Conservation (phyloP, 2,329 filamentous ascomycete genomes). For the Neocucurbitaria cava region DNA sequence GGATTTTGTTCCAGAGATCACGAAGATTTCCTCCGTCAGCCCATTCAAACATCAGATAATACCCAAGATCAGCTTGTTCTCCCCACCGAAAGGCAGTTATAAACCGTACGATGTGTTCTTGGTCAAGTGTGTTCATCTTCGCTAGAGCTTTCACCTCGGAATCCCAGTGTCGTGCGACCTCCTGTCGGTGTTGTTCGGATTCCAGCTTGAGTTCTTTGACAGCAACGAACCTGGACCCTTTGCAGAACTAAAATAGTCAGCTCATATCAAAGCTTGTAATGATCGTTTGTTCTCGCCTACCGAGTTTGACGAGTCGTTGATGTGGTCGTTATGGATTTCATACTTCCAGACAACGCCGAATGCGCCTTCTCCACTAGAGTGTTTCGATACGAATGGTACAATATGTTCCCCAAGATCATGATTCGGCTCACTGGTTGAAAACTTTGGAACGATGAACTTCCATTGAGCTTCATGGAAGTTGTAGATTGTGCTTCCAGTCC, state of each 20-base stretch:
- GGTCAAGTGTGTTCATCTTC: constrained; percentile 21
- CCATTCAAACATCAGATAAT: constrained; percentile 32
- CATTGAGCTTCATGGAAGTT: constrained; percentile 2
- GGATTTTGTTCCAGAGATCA: constrained; percentile 17
- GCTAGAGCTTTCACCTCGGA: constrained; percentile 18
- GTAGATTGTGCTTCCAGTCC: not conserved
- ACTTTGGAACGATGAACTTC: constrained; percentile 3
- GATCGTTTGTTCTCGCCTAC: too few species aligned
- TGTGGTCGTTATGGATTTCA: constrained; percentile 5
- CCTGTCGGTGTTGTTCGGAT: too few species aligned
- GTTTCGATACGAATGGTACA: constrained; percentile 4
- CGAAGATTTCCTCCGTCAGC: constrained; percentile 28
- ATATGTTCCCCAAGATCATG: not conserved
- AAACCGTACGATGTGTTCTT: constrained; percentile 23
- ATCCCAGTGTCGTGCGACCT: too few species aligned
- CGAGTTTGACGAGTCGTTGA: not conserved
- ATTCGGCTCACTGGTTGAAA: not conserved
- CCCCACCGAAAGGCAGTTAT: constrained; percentile 20
- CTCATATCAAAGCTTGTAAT: too few species aligned
- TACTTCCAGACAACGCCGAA: constrained; percentile 17
- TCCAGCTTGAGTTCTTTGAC: too few species aligned
- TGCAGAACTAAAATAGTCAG: too few species aligned
- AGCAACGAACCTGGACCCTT: too few species aligned
- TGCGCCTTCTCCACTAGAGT: not conserved
- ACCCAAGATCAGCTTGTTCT: not conserved